Base-by-base conservation (phyloP, 2,329 filamentous ascomycete genomes). In the Aspergillus vadensis region DNA sequence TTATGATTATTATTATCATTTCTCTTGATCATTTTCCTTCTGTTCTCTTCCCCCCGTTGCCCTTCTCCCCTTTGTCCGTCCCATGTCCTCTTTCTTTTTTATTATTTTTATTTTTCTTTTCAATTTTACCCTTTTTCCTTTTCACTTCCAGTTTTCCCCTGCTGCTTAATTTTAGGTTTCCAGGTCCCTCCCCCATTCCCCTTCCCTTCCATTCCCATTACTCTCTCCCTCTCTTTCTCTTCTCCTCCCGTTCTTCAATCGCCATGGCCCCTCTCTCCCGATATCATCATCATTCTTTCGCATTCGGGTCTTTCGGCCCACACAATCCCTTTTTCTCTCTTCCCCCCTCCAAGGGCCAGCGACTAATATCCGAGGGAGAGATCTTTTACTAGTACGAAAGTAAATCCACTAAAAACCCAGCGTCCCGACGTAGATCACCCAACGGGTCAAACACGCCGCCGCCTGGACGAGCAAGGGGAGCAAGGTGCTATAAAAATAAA, bases 181-280 rank as follows among this genome's bases (percentile, higher is more conserved):
- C 47, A 50, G 47, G 39, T 55, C 39, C 25, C 64, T 63, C 39
- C 56, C 32, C 60, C 39, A 44, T 39, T 43, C 52, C 38, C 54
- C 54, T 55, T 59, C 19, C 38, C 54, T 63, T 39, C 21, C 21
- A 39, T 55, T 55, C 43, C 41, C 47, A 50, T 17, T 17, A 17
- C 32, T 14, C 12, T 14, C 32, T 36, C 12, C 32, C 32, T 36
- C 32, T 36, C 32, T 32, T 32, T 36, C 32, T 36, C 12, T 36
- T 36, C 32, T 5, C 32, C 9, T 25, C 25, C 47, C 47, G 47
- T 27, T 50, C 47, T 17, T 47, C 38, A 36, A 36, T 47, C 53
- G 53, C 52, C 39, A 55, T 44, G 25, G 53, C 53, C 51, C 53
- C 53, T 47, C 53, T 47, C n/a, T 27, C 53, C 53, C 39, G 25